Base-by-base conservation (phyloP, 306 rosid genomes). In the Rosa lucieae region DNA sequence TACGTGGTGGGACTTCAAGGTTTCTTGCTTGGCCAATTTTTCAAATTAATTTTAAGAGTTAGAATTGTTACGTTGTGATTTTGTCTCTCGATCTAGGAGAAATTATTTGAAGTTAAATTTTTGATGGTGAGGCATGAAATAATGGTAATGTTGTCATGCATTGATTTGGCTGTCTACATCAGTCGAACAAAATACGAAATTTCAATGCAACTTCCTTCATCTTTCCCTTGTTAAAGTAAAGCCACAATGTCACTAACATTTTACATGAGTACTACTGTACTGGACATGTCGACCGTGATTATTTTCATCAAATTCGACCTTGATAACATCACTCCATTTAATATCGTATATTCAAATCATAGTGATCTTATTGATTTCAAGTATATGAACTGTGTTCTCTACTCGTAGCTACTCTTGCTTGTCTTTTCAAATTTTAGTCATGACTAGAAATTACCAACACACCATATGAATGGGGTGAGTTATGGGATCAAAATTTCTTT, bases 151-250 rank as follows among this genome's bases (percentile, higher is more conserved):
- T 62, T 78, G 69, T 40, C n/a, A n/a, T n/a, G n/a, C 61, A 35
- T n/a, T 73, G 76, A 56, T 55, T 70, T 53, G 43, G 51, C 10
- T 4, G 70, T 17, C 9, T 74, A 35, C 9, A 67, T 67, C 40
- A n/a, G 63, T 70, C 80, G 61, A 80, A 81, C 76, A 46, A 53
- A 43, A 65, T 13, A 15, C 79, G 88, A 78, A 85, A 43, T 75
- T 85, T 81, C 88, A 44, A 12, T 46, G 88, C 85, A 78, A 68
- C 81, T 85, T 85, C 81, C 69, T 75, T 48, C 26, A 20, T 81
- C 37, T 29, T 32, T 51, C n/a, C 17, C 42, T 53, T 39, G 35
- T 32, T 56, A 39, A 39, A 53, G 48, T 47, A 35, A 42, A 12
- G 78, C 20, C 70, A 47, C 6, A 63, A 20, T 15, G 37, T 5